phyloP scores from a whole-genome alignment of 78 protist species.

The Dictyostelium purpureum region DNA sequence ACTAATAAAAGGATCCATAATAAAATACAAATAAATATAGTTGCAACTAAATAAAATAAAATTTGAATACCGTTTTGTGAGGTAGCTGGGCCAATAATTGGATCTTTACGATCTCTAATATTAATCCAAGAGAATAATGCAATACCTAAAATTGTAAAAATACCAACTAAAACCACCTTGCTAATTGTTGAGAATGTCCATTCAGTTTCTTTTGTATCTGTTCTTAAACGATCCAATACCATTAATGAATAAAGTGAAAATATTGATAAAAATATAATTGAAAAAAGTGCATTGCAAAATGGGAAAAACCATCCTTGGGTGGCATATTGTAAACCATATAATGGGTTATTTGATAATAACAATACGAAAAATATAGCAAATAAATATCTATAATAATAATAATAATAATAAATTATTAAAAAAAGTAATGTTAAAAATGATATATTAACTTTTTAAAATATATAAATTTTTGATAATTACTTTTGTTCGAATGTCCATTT shows the following conservation, averaged over 20 bases:
- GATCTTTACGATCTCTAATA: slow-evolving; percentile 60
- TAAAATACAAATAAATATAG: slow-evolving; percentile 49
- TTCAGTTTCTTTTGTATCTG: neutral
- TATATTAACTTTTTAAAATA: neutral
- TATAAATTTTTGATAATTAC: neutral
- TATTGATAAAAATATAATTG: slow-evolving; percentile 13
- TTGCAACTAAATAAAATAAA: slow-evolving; percentile 43
- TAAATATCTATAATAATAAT: slow-evolving; percentile 1
- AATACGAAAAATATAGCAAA: slow-evolving; percentile 26
- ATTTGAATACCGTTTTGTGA: slow-evolving; percentile 40
- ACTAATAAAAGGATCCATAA: slow-evolving; percentile 63
- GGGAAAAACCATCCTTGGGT: slow-evolving; percentile 40
- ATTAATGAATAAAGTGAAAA: slow-evolving; percentile 49
- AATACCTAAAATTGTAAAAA: slow-evolving; percentile 26
- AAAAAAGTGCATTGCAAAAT: slow-evolving; percentile 54
- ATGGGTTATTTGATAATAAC: slow-evolving; percentile 51
- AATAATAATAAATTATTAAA: neutral
- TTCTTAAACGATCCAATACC: slow-evolving; percentile 35
- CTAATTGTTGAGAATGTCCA: neutral
- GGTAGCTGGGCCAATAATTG: slow-evolving; percentile 35
- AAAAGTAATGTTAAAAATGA: neutral
- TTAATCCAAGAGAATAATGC: slow-evolving; percentile 43
- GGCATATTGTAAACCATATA: slow-evolving; percentile 47
- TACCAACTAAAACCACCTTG: neutral
- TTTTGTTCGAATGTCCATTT: slow-evolving; percentile 68